Evolutionary conservation across 2,329 filamentous ascomycete species (phyloP).

Genomic region (Alternaria ventricosa): DNA sequence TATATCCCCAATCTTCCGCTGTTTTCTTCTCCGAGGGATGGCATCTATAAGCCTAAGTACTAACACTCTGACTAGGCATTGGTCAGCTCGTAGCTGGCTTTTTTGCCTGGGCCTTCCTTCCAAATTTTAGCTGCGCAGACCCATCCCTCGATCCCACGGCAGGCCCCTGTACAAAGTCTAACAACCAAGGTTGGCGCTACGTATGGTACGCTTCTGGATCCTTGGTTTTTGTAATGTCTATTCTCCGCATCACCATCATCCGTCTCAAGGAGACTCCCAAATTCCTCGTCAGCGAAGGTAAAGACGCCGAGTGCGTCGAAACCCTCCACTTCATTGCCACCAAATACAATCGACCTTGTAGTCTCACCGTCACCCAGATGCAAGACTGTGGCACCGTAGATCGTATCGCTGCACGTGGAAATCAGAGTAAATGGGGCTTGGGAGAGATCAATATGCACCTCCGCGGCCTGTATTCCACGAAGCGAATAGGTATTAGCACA

Average conservation of each 20-base stretch:
- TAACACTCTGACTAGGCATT: slow-evolving; percentile 41
- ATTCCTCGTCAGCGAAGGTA: slow-evolving; percentile 61
- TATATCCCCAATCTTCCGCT: neutral
- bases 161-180: slow-evolving; percentile 56
- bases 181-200: slow-evolving; percentile 66
- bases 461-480: slow-evolving; percentile 69
- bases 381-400: slow-evolving; percentile 53
- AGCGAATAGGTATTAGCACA: slow-evolving; percentile 66
- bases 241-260: slow-evolving; percentile 62
- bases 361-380: slow-evolving; percentile 58
- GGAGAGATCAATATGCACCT: slow-evolving; percentile 61
- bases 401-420: slow-evolving; percentile 27
- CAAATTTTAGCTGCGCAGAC: slow-evolving; percentile 56
- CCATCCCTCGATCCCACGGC: slow-evolving; percentile 44
- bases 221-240: slow-evolving; percentile 61
- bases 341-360: slow-evolving; percentile 61
- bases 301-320: slow-evolving; percentile 59
- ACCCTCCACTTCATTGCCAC: slow-evolving; percentile 58
- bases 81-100: slow-evolving; percentile 60
- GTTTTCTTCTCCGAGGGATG: neutral
- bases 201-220: slow-evolving; percentile 61
- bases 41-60: neutral
- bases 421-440: slow-evolving; percentile 45
- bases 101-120: slow-evolving; percentile 62
- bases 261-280: slow-evolving; percentile 64